Conservation (phyloP, 2,329 filamentous ascomycete genomes). For the Epichloe elymi region DNA sequence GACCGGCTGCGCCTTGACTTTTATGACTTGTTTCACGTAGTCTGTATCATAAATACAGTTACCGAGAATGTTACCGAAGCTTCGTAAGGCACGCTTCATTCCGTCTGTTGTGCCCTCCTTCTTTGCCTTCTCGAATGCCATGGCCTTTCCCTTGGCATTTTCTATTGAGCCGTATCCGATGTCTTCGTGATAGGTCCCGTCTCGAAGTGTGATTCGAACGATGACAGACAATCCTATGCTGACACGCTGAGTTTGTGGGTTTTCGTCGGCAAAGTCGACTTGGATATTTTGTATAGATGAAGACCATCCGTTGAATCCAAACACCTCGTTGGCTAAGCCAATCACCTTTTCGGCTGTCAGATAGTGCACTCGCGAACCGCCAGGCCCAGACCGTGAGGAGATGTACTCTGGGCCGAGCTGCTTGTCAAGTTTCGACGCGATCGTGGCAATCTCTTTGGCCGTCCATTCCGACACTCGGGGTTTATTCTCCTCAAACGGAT, state of each 20-base stretch:
- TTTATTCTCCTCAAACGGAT: conserved; percentile 68
- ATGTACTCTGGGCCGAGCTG: conserved; percentile 95
- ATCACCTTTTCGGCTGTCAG: conserved; percentile 95
- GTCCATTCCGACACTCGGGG: conserved; percentile 68
- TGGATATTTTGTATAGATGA: conserved; percentile 90
- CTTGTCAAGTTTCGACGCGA: conserved; percentile 78
- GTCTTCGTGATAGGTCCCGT: conserved; percentile 96
- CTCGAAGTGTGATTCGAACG: conserved; percentile 75
- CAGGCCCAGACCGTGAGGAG: conserved; percentile 70
- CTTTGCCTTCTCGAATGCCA: conserved; percentile 96
- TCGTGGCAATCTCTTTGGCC: conserved; percentile 76
- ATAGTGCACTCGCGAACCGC: conserved; percentile 81
- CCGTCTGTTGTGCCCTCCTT: conserved; percentile 96
- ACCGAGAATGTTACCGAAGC: conserved; percentile 92
- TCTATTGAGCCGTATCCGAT: conserved; percentile 95
- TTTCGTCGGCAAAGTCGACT: conserved; percentile 90
- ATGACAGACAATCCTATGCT: conserved; percentile 81
- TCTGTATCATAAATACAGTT: conserved; percentile 98
- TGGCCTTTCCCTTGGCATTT: conserved; percentile 88
- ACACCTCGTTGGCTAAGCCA: conserved; percentile 84
- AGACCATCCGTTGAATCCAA: conserved; percentile 96
- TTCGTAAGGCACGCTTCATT: conserved; percentile 76
- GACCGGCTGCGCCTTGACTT: conserved; percentile 63
- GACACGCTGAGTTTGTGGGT: conserved; percentile 62
- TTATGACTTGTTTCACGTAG: conserved; percentile 80